Percentiles rank a stretch among this genome's conserved stretches.
Conservation (phyloP, 2,329 filamentous ascomycete species). For the Pseudogymnoascus sp. region DNA sequence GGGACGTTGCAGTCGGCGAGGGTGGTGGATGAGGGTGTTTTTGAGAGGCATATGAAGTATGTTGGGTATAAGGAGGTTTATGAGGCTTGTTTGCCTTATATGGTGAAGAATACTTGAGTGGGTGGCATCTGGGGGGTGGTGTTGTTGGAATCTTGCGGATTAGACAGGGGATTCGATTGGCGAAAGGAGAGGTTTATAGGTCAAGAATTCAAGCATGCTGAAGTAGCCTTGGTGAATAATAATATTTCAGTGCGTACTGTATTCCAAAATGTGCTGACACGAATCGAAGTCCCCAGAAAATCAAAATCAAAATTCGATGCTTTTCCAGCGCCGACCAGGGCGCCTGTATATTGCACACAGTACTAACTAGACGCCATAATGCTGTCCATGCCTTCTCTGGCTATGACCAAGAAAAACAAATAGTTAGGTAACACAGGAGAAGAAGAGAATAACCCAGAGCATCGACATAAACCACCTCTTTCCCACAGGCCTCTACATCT, state of each 20-base stretch:
- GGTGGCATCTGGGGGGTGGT: not conserved
- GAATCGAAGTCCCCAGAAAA: not conserved
- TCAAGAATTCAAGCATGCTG: not conserved
- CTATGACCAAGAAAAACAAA: not conserved
- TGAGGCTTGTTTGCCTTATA: conserved; percentile 18
- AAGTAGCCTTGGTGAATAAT: not conserved
- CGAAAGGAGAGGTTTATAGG: not conserved
- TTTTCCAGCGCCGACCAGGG: not conserved
- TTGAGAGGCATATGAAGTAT: conserved; percentile 24
- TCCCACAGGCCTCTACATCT: not conserved
- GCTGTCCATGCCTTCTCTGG: not conserved
- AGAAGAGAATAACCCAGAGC: not conserved
- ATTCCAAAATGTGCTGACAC: not conserved
- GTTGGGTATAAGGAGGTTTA: conserved; percentile 22
- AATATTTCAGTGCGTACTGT: not conserved
- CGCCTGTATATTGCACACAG: not conserved
- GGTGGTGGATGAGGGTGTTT: conserved; percentile 28
- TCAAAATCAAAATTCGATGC: not conserved
- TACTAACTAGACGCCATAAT: not conserved
- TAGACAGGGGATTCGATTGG: not conserved
- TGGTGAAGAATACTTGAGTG: not conserved
- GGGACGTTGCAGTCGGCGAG: conserved; percentile 31
- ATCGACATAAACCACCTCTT: not conserved
- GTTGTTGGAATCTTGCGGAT: not conserved
- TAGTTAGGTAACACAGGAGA: not conserved